Percentiles rank a stretch among this genome's conserved stretches.
phyloP scores from a whole-genome alignment of 75 land plant species.

The Selaginella tamariscina region DNA sequence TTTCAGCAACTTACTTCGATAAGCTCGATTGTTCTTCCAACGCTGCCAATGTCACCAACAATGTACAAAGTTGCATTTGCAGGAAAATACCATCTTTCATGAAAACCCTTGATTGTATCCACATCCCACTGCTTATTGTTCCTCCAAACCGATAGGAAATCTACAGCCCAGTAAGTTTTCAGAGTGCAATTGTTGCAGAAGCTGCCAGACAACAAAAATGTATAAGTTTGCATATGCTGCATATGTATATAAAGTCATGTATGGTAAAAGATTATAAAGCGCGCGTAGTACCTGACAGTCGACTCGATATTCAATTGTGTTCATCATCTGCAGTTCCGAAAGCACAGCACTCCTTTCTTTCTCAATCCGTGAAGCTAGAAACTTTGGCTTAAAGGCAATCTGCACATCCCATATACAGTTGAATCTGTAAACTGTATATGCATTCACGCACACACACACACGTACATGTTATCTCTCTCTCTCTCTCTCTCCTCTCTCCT shows the following conservation, averaged over 20 bases:
- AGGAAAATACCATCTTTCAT: conserved; percentile 99
- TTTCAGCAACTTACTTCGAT: conserved; percentile 47
- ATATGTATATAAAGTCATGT: background rate
- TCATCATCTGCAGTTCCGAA: conserved; percentile 99
- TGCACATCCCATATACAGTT: conserved; percentile 17
- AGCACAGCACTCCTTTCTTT: conserved; percentile 90
- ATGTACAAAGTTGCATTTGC: conserved; percentile 96
- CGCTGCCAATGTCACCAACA: conserved; percentile 85
- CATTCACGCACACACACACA: too few relatives aligned
- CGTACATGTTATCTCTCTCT: too few relatives aligned
- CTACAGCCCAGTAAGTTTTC: conserved; percentile 92
- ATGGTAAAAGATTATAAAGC: background rate
- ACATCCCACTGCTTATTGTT: conserved; percentile 96
- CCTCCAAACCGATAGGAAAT: conserved; percentile 96
- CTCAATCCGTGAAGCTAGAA: conserved; percentile 88
- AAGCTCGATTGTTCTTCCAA: conserved; percentile 58
- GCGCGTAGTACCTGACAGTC: conserved; percentile 75
- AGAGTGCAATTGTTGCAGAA: conserved; percentile 90
- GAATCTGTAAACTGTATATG: background rate
- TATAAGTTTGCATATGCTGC: background rate
- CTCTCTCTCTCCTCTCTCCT: too few relatives aligned
- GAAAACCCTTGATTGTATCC: conserved; percentile 78
- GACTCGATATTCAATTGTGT: conserved; percentile 94
- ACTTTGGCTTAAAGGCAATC: conserved; percentile 97
- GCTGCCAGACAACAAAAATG: conserved; percentile 27